phyloP scores from a whole-genome alignment of 306 rosid genomes.

The Cucumis melo region DNA sequence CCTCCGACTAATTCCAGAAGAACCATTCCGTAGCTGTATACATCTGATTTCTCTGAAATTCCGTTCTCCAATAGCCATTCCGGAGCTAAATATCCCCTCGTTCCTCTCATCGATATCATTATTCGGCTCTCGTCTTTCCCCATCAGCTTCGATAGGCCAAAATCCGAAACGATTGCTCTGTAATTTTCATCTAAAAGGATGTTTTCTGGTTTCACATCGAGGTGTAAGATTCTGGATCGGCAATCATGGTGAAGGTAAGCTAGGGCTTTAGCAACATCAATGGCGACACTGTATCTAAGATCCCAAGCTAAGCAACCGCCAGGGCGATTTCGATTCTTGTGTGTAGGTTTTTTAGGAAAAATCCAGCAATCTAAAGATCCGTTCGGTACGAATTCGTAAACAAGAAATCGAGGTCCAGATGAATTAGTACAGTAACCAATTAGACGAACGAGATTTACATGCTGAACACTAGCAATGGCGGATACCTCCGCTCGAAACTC shows the following conservation, averaged over 20 bases:
- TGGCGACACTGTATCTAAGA: slow-evolving; percentile 46
- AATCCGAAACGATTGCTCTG: slow-evolving; percentile 50
- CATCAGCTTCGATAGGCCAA: slow-evolving; percentile 71
- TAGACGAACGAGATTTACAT: slow-evolving; percentile 60
- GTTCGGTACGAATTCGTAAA: slow-evolving; percentile 56
- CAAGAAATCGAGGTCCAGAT: slow-evolving; percentile 45
- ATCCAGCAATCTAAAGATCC: slow-evolving; percentile 86
- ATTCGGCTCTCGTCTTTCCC: slow-evolving; percentile 57
- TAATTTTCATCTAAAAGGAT: slow-evolving; percentile 63
- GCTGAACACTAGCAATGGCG: slow-evolving; percentile 83
- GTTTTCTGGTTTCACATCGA: slow-evolving; percentile 89
- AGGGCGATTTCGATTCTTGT: neutral
- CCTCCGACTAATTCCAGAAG: slow-evolving; percentile 77
- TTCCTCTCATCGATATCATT: slow-evolving; percentile 63
- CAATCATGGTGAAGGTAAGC: slow-evolving; percentile 80
- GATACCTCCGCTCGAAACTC: slow-evolving; percentile 83
- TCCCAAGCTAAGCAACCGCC: slow-evolving; percentile 68
- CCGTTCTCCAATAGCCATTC: slow-evolving; percentile 84
- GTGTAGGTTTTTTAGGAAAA: slow-evolving; percentile 22
- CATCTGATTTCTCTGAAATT: slow-evolving; percentile 65
- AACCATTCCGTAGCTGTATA: slow-evolving; percentile 91
- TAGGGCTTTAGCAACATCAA: slow-evolving; percentile 69
- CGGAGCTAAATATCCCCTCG: slow-evolving; percentile 85
- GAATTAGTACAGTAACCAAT: slow-evolving; percentile 55
- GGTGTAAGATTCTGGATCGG: slow-evolving; percentile 59